Conservation (phyloP, 495 filamentous ascomycete species). For the Tuber magnatum region DNA sequence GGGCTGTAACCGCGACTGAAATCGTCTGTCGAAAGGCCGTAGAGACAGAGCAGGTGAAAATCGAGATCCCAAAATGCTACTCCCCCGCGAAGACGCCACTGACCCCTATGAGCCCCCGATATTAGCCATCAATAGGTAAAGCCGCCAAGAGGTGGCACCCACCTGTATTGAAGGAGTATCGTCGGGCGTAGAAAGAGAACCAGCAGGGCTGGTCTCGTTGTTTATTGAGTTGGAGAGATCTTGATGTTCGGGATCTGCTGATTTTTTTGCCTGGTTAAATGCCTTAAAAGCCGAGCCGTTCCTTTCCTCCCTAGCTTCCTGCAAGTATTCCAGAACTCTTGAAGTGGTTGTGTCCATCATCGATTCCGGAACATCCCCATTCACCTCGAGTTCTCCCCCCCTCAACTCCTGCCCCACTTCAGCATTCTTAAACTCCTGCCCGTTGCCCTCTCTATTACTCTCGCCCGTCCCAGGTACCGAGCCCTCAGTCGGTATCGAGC, state of each 20-base stretch:
- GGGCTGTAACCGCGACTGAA: conserved; percentile 66
- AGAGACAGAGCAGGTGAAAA: conserved; percentile 67
- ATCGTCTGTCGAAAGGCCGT: conserved; percentile 86
- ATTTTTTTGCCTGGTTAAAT: conserved; percentile 25
- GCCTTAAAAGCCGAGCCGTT: conserved; percentile 26
- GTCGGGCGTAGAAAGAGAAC: conserved; percentile 57
- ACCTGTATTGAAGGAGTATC: conserved; percentile 87
- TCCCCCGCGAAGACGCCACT: conserved; percentile 65
- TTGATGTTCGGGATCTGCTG: conserved; percentile 25
- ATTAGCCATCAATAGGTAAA: conserved; percentile 37
- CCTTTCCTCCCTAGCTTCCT: conserved; percentile 37
- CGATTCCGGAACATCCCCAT: conserved; percentile 9
- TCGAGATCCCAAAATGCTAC: conserved; percentile 52
- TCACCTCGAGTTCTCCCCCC: conserved; percentile 15
- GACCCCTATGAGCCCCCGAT: conserved; percentile 57
- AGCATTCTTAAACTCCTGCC: conserved; percentile 7
- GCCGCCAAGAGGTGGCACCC: conserved; percentile 36
- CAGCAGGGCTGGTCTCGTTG: conserved; percentile 40
- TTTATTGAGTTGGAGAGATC: conserved; percentile 23
- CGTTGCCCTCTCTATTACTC: conserved; percentile 15
- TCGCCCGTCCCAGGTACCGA: conserved; percentile 33
- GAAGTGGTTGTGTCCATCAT: conserved; percentile 22
- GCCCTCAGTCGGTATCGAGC: conserved; percentile 40
- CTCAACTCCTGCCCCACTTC: conserved; percentile 12
- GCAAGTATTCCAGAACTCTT: conserved; percentile 39